Evolutionary conservation across 2,329 filamentous ascomycete genomes (phyloP).

Genomic region (Pseudocercospora pini-densiflorae): DNA sequence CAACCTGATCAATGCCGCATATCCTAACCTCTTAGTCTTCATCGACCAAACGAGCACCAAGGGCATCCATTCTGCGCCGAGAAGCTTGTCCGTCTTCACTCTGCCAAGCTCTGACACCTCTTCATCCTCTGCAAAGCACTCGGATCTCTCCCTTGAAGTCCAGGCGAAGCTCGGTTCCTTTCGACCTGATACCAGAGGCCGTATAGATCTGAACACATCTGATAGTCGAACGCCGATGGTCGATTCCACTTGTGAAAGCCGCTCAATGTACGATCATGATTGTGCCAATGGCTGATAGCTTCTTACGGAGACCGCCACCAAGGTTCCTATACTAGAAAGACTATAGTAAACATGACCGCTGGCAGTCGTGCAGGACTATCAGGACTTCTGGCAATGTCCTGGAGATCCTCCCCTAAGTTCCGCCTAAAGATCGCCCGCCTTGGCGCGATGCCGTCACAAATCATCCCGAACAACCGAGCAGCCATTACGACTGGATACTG

Average conservation of each 20-base stretch:
- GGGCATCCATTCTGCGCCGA: background rate
- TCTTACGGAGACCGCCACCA: background rate
- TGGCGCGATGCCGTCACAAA: background rate
- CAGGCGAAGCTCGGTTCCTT: background rate
- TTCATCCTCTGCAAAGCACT: background rate
- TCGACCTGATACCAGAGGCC: background rate
- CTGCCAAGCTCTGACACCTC: background rate
- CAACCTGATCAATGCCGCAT: slow-evolving; percentile 12
- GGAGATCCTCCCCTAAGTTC: background rate
- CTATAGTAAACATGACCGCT: background rate
- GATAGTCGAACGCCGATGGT: background rate
- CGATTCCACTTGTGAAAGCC: background rate
- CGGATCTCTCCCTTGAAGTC: background rate
- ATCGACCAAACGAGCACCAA: slow-evolving; percentile 9
- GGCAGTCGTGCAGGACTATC: too few relatives aligned
- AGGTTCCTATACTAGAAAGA: background rate
- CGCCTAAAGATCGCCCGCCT: background rate
- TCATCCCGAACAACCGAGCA: background rate
- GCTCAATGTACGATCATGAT: background rate
- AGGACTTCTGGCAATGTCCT: too few relatives aligned
- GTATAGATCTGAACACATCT: background rate
- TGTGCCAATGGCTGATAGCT: background rate
- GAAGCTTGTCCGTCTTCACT: background rate
- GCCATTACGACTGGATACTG: background rate
- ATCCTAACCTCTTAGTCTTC: slow-evolving; percentile 12